Conservation (phyloP, 2,329 filamentous ascomycete species). For the Chrysoporthe puriensis region DNA sequence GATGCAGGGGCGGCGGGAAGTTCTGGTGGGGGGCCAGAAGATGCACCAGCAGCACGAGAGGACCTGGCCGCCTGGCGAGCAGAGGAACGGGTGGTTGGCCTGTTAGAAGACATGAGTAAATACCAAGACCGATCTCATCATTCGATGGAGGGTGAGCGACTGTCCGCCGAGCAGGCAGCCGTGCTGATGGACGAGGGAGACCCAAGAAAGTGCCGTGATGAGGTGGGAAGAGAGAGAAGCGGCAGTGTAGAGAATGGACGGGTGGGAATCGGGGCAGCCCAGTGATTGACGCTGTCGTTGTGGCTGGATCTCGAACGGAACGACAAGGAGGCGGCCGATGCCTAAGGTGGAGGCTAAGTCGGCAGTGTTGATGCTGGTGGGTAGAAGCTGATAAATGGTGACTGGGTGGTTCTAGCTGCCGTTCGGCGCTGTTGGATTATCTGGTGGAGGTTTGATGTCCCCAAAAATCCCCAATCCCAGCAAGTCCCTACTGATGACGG, state of each 20-base stretch:
- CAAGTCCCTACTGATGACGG: constrained; percentile 12
- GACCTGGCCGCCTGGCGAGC: constrained; percentile 81
- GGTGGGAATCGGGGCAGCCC: constrained; percentile 1
- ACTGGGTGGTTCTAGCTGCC: background rate
- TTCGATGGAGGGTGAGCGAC: constrained; percentile 29
- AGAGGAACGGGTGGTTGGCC: constrained; percentile 83
- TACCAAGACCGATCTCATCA: constrained; percentile 30
- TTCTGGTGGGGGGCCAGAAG: constrained; percentile 45
- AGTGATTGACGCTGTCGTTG: constrained; percentile 16
- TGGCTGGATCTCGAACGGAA: background rate
- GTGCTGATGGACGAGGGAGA: constrained; percentile 13
- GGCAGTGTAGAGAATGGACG: background rate
- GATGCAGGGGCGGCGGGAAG: constrained; percentile 44
- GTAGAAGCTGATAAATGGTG: background rate
- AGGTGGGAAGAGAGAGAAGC: constrained; percentile 5
- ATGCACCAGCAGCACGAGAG: constrained; percentile 45
- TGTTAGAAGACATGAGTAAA: constrained; percentile 87
- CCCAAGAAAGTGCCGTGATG: background rate
- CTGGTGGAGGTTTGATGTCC: constrained; percentile 8
- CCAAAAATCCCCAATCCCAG: constrained; percentile 10
- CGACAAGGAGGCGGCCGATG: constrained; percentile 28
- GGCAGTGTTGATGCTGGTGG: constrained; percentile 6
- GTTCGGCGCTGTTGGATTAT: constrained; percentile 2
- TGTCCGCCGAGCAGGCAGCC: constrained; percentile 21
- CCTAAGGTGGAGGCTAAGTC: constrained; percentile 3